Conservation (phyloP, 768 basidiomycete species). For the Pseudohyphozyma bogoriensis region DNA sequence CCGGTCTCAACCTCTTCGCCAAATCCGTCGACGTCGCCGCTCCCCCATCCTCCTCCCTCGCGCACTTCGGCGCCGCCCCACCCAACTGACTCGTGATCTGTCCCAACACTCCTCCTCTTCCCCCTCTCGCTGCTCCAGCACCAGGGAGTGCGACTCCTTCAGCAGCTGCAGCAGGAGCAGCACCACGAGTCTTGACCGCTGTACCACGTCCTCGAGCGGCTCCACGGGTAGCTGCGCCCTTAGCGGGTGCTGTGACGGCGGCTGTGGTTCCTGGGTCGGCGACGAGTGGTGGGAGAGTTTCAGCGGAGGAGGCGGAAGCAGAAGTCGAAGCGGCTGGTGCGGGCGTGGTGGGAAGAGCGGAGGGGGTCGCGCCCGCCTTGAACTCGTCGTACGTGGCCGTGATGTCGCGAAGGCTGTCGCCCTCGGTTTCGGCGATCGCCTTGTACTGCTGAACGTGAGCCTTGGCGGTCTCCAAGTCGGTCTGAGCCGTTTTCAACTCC, state of each 20-base stretch:
- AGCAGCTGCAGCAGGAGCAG: slow-evolving; percentile 19
- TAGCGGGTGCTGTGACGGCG: slow-evolving; percentile 24
- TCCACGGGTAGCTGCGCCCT: slow-evolving; percentile 34
- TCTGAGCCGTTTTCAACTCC: too few species aligned
- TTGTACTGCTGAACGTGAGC: slow-evolving; percentile 74
- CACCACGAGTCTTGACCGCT: slow-evolving; percentile 37
- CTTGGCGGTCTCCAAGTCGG: slow-evolving; percentile 61
- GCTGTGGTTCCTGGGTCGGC: slow-evolving; percentile 30
- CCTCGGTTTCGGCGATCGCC: slow-evolving; percentile 72
- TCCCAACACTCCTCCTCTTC: too few species aligned
- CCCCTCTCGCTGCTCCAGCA: background rate
- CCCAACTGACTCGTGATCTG: background rate
- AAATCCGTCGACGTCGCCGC: slow-evolving; percentile 3
- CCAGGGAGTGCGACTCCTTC: slow-evolving; percentile 11
- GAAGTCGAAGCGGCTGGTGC: slow-evolving; percentile 15
- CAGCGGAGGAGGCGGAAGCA: background rate
- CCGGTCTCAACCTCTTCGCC: background rate
- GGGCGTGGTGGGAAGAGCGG: slow-evolving; percentile 19
- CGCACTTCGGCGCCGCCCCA: slow-evolving; percentile 17
- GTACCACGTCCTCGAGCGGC: slow-evolving; percentile 33
- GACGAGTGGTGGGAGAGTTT: background rate
- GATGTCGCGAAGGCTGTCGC: slow-evolving; percentile 59
- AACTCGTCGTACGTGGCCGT: slow-evolving; percentile 71
- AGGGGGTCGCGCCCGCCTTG: slow-evolving; percentile 42
- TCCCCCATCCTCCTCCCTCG: slow-evolving; percentile 22